Base-by-base conservation (phyloP, 306 rosid genomes). In the Quercus dentata region DNA sequence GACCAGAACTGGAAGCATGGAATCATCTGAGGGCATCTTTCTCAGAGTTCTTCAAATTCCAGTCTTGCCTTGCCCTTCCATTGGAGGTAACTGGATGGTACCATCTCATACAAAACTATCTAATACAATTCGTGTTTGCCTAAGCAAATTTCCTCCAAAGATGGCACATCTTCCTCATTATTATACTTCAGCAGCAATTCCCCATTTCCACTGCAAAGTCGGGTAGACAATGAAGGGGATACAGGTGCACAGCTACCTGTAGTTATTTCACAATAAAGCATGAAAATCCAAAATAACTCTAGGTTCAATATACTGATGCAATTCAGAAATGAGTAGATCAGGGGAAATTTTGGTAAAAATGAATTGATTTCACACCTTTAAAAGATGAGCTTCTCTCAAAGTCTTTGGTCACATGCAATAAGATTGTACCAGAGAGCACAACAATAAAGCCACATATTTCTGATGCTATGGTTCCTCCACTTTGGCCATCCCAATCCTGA, bases 401-500 rank as follows among this genome's bases (percentile, higher is more conserved):
- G 84, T 94, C 97, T 85, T 84, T 94, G 51, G 96, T 87, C 19
- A 69, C 69, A 77, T 94, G 98, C 80, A 94, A 78, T 82, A 92
- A 49, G 70, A 94, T 80, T 59, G 92, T 92, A 70, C 98, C 97
- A 9, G 94, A 90, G 68, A 94, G 88, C 56, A 94, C 96, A 44
- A 89, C 91, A 64, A 94, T 74, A 51, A 94, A 94, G 68, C 98
- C 98, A 57, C 98, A 94, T 85, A 94, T 82, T 83, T 94, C 98
- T 72, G 98, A 86, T 49, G 78, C 56, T 74, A 94, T 94, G 65
- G 83, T 85, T 70, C 86, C 81, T 31, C 83, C 85, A 81, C 90
- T 85, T 80, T 92, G 94, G 74, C 89, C 95, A 67, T 90, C 90
- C 98, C 97, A 92, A 78, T 94, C 98, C 97, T 94, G 83, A 77